Evolutionary conservation across 192 early-diverging fungal species (phyloP).

Genomic region (Coemansia sp.): DNA sequence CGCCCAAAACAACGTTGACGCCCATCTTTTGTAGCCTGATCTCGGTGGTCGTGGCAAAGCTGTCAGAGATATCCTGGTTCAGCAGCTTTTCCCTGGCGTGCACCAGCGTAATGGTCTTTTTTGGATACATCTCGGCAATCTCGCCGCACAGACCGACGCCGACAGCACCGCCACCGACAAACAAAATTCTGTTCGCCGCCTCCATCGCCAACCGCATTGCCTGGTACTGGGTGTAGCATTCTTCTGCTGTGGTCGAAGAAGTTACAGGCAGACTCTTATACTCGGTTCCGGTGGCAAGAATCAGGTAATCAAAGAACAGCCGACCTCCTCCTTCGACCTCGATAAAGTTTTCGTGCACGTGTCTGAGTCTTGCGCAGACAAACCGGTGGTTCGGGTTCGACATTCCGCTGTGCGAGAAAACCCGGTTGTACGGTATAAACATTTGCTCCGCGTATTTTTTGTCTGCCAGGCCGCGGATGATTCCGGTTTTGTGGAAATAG

Average conservation of each 20-base stretch:
- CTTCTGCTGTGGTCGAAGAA: slow-evolving; percentile 32
- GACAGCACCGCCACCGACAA: slow-evolving; percentile 70
- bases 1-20: slow-evolving; percentile 26
- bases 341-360: slow-evolving; percentile 53
- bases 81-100: slow-evolving; percentile 39
- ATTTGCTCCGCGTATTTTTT: slow-evolving; percentile 48
- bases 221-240: slow-evolving; percentile 35
- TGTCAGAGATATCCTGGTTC: slow-evolving; percentile 23
- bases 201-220: slow-evolving; percentile 51
- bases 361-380: slow-evolving; percentile 54
- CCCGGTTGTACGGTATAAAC: slow-evolving; percentile 58
- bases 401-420: slow-evolving; percentile 35
- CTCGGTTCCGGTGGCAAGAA: slow-evolving; percentile 65
- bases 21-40: slow-evolving; percentile 29
- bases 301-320: slow-evolving; percentile 66
- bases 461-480: slow-evolving; percentile 58
- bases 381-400: slow-evolving; percentile 35
- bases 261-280: slow-evolving; percentile 58
- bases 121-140: slow-evolving; percentile 54
- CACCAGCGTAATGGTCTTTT: slow-evolving; percentile 55
- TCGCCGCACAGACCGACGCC: slow-evolving; percentile 61
- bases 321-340: slow-evolving; percentile 55
- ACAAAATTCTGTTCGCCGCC: slow-evolving; percentile 53
- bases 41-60: slow-evolving; percentile 30
- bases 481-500: slow-evolving; percentile 59